Percentiles rank a stretch among this genome's conserved stretches.
Conservation (phyloP, 2,329 filamentous ascomycete species). For the Penicillium brasilianum region DNA sequence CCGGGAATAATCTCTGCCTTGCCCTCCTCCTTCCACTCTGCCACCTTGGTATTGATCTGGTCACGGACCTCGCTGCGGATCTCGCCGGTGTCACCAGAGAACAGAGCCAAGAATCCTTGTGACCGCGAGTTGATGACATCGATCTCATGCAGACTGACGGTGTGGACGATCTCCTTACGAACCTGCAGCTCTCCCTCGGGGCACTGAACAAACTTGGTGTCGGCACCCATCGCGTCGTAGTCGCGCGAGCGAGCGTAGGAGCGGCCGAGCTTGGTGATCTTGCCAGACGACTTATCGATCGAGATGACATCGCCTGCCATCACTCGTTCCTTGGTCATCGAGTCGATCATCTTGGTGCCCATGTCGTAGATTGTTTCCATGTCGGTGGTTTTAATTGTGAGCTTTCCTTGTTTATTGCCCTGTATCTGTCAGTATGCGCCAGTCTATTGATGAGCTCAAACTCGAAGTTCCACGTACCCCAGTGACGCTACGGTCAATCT, state of each 20-base stretch:
- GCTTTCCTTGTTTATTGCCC: constrained; percentile 96
- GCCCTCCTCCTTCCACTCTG: constrained; percentile 98
- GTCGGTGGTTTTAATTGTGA: constrained; percentile 98
- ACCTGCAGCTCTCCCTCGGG: constrained; percentile 97
- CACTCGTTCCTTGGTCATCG: constrained; percentile 98
- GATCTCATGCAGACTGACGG: constrained; percentile 95
- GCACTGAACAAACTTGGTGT: constrained; percentile 97
- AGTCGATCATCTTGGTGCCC: constrained; percentile 99
- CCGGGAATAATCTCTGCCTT: constrained; percentile 98
- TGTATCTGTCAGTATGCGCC: constrained; percentile 33
- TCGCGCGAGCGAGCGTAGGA: constrained; percentile 94
- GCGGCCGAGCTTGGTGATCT: constrained; percentile 95
- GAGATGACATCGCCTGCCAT: constrained; percentile 98
- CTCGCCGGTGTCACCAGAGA: constrained; percentile 97
- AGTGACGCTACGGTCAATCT: constrained; percentile 95
- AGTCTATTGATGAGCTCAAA: no score
- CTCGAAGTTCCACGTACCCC: constrained; percentile 59
- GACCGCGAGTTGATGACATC: constrained; percentile 99
- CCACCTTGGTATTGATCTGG: constrained; percentile 99
- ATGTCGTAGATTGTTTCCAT: constrained; percentile 99
- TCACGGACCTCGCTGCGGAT: constrained; percentile 96
- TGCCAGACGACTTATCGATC: constrained; percentile 97
- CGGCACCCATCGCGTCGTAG: constrained; percentile 98
- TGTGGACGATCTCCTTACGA: constrained; percentile 95
- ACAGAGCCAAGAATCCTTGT: constrained; percentile 96